Percentiles rank a stretch among this genome's conserved stretches.
Conservation (phyloP, 108 stramenopile genomes). For the Skeletonema costatum region DNA sequence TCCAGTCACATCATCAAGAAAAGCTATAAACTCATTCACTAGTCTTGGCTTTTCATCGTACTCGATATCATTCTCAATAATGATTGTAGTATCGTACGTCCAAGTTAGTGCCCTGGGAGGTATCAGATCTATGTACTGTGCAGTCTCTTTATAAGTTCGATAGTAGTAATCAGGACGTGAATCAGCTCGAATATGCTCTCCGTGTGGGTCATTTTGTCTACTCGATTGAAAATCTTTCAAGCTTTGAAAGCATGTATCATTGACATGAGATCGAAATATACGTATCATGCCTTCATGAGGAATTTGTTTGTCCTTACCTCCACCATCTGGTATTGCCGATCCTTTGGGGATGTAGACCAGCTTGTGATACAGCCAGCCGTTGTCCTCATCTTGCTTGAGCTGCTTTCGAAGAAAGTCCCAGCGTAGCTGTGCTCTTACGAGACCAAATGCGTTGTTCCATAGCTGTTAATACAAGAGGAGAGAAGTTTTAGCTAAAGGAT, state of each 20-base stretch:
- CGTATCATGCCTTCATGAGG: constrained; percentile 19
- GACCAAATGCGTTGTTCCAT: constrained; percentile 2
- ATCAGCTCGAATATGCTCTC: constrained; percentile 4
- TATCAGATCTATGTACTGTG: constrained; percentile 10
- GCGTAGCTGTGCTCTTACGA: background rate
- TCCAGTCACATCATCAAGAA: constrained; percentile 21
- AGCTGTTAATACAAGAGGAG: background rate
- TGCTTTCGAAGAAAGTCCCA: constrained; percentile 1
- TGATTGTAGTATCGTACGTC: background rate
- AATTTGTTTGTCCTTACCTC: background rate
- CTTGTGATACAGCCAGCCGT: constrained; percentile 6
- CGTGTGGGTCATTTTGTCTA: background rate
- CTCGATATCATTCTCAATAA: constrained; percentile 20
- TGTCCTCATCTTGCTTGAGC: background rate
- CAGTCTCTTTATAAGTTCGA: constrained; percentile 17
- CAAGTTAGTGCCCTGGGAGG: constrained; percentile 7
- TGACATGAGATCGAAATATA: constrained; percentile 27
- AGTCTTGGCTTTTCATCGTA: constrained; percentile 33
- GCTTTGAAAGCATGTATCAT: constrained; percentile 22
- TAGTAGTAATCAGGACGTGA: constrained; percentile 28
- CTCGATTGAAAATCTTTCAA: constrained; percentile 5
- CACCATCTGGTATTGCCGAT: background rate
- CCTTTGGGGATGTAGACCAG: background rate
- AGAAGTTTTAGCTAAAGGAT: no score
- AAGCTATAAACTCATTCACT: constrained; percentile 17